Evolutionary conservation across 345 rosid species (phyloP), one percentile per base, ranked within the genome.

Genomic region (Syzygium jambos): DNA sequence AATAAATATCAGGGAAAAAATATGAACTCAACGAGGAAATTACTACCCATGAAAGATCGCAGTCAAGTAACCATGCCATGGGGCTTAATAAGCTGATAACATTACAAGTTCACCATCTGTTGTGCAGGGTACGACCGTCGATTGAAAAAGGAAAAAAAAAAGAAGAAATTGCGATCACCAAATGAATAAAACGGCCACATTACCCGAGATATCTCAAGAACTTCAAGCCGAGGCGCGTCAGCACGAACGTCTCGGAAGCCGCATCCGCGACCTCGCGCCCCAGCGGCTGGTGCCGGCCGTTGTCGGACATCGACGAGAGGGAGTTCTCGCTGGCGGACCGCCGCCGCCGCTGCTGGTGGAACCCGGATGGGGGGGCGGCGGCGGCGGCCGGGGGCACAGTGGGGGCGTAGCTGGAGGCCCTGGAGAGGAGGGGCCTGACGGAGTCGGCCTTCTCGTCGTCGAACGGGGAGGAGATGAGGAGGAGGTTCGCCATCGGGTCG

Each of bases 191-290:
- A 84, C 34, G 8, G 43, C 65, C 86, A 19, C 63, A 55, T 65
- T 93, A 98, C 99, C 98, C 97, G 46, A 98, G 96, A 92, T 90
- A 98, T 73, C 91, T 88, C 17, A 95, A 85, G 30, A 98, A 96
- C 91, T 94, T 94, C 91, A 94, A 88, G 88, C 94, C 88, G 56
- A 95, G 91, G 85, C 97, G 93, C 88, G 97, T 92, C 61, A 95
- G 27, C 90, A 94, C 89, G 84, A 90, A 94, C 6, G 95, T 96
- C 87, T 98, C 96, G 0, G 95, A 91, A 51, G 96, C 94, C 2
- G 93, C 98, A 56, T 92, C 96, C 80, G 92, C 92, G 78, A 95
- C 95, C 77, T 93, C 96, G 85, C 85, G 89, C 78, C 88, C 88
- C 29, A 93, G 29, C 86, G 96, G 91, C 88, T 73, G 80, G 80